Evolutionary conservation across 768 basidiomycete species (phyloP).

Genomic region (Naganishia vaughanmartiniae): DNA sequence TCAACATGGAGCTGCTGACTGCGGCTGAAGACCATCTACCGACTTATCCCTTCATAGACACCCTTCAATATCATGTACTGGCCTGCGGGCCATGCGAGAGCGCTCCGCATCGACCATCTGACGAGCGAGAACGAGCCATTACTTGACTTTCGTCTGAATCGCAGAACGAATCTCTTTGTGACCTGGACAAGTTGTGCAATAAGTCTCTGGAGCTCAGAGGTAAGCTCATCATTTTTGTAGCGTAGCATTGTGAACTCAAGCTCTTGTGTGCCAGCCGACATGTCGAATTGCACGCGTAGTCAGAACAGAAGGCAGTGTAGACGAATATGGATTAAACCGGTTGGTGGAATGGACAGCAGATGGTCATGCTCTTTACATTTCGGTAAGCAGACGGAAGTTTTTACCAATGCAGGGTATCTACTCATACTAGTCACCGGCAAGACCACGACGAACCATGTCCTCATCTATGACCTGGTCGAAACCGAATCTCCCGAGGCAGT

Average conservation of each 20-base stretch:
- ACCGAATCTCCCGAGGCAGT: constrained; percentile 9
- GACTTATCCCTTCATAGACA: too few species aligned
- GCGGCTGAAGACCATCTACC: too few species aligned
- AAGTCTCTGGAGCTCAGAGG: constrained; percentile 15
- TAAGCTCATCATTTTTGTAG: neutral
- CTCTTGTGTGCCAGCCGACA: neutral
- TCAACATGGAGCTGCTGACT: too few species aligned
- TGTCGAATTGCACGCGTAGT: neutral
- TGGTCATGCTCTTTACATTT: constrained; percentile 3
- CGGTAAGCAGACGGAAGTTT: neutral
- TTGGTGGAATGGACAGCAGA: constrained; percentile 5
- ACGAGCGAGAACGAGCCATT: neutral
- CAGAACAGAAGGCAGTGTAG: constrained; percentile 1
- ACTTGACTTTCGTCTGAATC: constrained; percentile 17
- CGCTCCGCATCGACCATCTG: neutral
- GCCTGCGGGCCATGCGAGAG: neutral
- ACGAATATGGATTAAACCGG: constrained; percentile 1
- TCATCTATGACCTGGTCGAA: constrained; percentile 10
- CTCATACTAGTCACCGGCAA: neutral
- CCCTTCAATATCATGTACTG: neutral
- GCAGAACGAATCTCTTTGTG: constrained; percentile 8
- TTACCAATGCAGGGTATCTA: neutral
- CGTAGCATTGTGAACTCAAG: neutral
- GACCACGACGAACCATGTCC: constrained; percentile 8
- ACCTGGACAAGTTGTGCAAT: neutral